Evolutionary conservation across 2,329 filamentous ascomycete genomes (phyloP).

Genomic region (Ascochyta koolunga): DNA sequence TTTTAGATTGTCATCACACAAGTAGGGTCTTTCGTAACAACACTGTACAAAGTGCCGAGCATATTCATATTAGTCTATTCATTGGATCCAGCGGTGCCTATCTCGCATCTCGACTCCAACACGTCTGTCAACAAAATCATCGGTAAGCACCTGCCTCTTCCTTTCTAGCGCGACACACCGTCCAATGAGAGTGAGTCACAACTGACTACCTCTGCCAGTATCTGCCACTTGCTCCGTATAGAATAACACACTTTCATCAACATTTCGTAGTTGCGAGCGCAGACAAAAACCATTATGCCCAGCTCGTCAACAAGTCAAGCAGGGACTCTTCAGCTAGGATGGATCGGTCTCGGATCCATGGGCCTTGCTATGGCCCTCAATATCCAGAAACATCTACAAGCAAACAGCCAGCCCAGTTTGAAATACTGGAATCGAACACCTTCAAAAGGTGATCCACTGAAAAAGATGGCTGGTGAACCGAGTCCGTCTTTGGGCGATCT

Average conservation of each 20-base stretch:
- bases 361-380: conserved; percentile 58
- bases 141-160: conserved; percentile 6
- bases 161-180: conserved; percentile 12
- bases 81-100: too few species aligned
- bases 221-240: neutral
- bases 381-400: conserved; percentile 52
- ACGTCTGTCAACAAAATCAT: neutral
- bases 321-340: conserved; percentile 14
- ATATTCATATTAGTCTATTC: neutral
- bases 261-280: neutral
- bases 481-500: conserved; percentile 25
- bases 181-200: conserved; percentile 15
- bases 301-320: neutral
- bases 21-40: neutral
- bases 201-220: neutral
- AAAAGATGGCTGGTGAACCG: conserved; percentile 29
- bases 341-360: conserved; percentile 59
- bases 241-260: neutral
- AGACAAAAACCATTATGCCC: neutral
- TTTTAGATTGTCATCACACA: neutral
- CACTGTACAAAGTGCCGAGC: neutral
- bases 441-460: conserved; percentile 50
- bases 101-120: neutral
- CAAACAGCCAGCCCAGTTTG: conserved; percentile 32
- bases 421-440: conserved; percentile 56